phyloP scores from a whole-genome alignment of 1,139 yeast species.

The Debaryomyces sp. region DNA sequence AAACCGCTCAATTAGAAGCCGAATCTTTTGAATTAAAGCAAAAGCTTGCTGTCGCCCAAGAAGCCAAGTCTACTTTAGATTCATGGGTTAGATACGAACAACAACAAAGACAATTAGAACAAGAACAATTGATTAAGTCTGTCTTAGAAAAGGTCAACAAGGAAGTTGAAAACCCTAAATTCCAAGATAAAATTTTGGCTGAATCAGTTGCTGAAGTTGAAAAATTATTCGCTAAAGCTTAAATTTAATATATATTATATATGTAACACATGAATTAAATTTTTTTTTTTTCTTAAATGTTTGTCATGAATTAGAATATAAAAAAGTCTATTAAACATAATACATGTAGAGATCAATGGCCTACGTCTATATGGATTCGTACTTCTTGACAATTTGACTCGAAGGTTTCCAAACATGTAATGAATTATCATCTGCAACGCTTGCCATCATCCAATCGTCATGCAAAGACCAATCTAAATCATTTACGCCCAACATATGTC shows the following conservation, averaged over 20 bases:
- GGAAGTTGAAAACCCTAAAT: slow-evolving; percentile 83
- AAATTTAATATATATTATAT: slow-evolving; percentile 13
- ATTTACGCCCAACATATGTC: slow-evolving; percentile 86
- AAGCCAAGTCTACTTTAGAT: slow-evolving; percentile 94
- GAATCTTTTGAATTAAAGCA: slow-evolving; percentile 92
- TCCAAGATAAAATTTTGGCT: slow-evolving; percentile 89
- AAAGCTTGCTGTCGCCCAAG: slow-evolving; percentile 79
- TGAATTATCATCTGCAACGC: slow-evolving; percentile 88
- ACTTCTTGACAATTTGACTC: slow-evolving; percentile 20
- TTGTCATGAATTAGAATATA: slow-evolving; percentile 14
- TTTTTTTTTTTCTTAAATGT: slow-evolving; percentile 9
- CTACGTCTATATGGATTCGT: slow-evolving; percentile 9
- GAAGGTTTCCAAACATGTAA: slow-evolving; percentile 83
- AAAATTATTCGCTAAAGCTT: slow-evolving; percentile 66
- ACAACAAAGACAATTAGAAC: slow-evolving; percentile 95
- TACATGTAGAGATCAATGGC: neutral
- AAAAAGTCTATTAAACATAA: slow-evolving; percentile 3
- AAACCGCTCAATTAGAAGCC: slow-evolving; percentile 95
- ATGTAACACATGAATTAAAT: slow-evolving; percentile 1
- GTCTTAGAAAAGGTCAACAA: slow-evolving; percentile 88
- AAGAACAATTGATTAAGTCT: slow-evolving; percentile 83
- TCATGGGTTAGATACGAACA: slow-evolving; percentile 99
- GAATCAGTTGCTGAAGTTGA: slow-evolving; percentile 94
- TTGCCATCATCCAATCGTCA: slow-evolving; percentile 76
- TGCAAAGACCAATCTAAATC: slow-evolving; percentile 87